phyloP scores from a whole-genome alignment of 371 early-diverging fungal species.

The Saksenaea oblongispora region DNA sequence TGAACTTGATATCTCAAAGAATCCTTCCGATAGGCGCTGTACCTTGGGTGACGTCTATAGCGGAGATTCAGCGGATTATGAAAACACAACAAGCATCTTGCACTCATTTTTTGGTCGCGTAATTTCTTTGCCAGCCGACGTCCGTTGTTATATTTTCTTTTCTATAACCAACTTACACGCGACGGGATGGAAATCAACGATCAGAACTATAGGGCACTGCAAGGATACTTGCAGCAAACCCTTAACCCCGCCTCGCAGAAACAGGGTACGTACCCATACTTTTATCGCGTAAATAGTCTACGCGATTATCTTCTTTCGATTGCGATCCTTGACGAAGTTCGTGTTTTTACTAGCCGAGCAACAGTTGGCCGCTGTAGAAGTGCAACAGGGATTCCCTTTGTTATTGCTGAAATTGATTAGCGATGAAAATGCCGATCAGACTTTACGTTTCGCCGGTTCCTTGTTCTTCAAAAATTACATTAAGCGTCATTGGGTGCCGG shows the following conservation, averaged over 20 bases:
- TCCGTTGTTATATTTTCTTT: no score
- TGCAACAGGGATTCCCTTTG: conserved; percentile 73
- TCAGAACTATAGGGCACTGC: conserved; percentile 61
- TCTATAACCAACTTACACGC: no score
- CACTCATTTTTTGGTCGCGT: no score
- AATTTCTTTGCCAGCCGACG: no score
- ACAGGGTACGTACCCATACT: conserved; percentile 54
- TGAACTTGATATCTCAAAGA: no score
- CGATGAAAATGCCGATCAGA: conserved; percentile 52
- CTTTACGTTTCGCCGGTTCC: conserved; percentile 80
- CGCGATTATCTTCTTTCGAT: conserved; percentile 2
- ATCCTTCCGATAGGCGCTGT: no score
- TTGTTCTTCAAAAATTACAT: conserved; percentile 95
- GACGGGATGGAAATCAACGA: conserved; percentile 53
- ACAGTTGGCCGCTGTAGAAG: conserved; percentile 60
- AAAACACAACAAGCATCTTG: no score
- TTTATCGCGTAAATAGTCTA: not conserved
- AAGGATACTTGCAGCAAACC: conserved; percentile 76
- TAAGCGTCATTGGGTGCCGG: conserved; percentile 84
- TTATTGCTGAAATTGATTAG: conserved; percentile 73
- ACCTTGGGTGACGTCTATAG: no score
- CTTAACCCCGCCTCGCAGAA: conserved; percentile 75
- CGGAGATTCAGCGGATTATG: no score
- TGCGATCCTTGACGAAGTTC: not conserved
- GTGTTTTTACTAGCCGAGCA: conserved; percentile 58